Base-by-base conservation (phyloP, 306 rosid species). In the Vachellia pachyceras region DNA sequence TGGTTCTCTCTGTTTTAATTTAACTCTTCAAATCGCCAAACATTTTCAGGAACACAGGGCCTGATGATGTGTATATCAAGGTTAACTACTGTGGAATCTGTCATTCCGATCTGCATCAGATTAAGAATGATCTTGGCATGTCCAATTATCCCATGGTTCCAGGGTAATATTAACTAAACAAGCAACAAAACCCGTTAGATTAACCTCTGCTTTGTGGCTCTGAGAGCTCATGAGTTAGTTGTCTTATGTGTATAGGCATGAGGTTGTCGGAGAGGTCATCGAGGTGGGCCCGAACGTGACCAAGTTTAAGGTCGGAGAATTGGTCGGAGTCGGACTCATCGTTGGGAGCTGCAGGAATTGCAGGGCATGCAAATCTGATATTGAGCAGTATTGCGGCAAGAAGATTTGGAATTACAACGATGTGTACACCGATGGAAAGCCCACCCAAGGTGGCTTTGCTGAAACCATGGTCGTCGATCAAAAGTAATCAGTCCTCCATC, bases 371-470 rank as follows among this genome's bases (percentile, higher is more conserved):
- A 69, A 86, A 20, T 79, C 86, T 1, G 94, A 95, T 13, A 86
- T 82, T 7, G 98, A 92, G 84, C 95, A 95, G 22, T 95, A 95
- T 77, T 91, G 97, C 84, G 84, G 45, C 91, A 87, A 91, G 85
- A 95, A 87, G 61, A 91, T 95, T 80, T 92, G 95, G 98, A 75
- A 84, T 44, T 92, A 89, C 79, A 92, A 91, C 61, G 92, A 89
- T 57, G 89, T 90, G 63, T 90, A 91, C 47, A 29, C 85, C 0
- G 97, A 95, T 46, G 97, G 97, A 14, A 86, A 82, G 29, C 86
- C 92, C 72, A 92, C 98, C 3, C 95, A 92, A 76, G 98, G 98
- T n/a, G 97, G 98, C 60, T 92, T 95, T 72, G 97, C 97, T 2
- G 83, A 82, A 49, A 71, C 92, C 83, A 86, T 87, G 80, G 77